Percentiles rank a stretch among this genome's conserved stretches.
Conservation (phyloP, 768 basidiomycete genomes). For the Arthromyces matolae region DNA sequence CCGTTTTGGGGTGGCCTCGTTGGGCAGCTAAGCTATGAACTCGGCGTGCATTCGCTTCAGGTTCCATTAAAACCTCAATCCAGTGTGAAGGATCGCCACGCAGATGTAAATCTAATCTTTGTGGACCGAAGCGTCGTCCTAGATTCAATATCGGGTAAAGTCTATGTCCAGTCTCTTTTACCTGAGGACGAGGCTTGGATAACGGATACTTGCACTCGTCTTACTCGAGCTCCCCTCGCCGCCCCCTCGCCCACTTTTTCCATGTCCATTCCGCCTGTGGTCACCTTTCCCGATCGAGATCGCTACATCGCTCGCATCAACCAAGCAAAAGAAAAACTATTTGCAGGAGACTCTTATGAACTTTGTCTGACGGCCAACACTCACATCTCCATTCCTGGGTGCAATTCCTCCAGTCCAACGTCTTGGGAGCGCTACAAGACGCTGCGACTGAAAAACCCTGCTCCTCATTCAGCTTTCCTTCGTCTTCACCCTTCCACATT, state of each 20-base stretch:
- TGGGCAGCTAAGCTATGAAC: slow-evolving; percentile 77
- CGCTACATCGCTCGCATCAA: slow-evolving; percentile 68
- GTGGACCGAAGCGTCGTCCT: slow-evolving; percentile 77
- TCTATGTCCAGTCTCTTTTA: slow-evolving; percentile 64
- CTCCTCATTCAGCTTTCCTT: slow-evolving; percentile 82
- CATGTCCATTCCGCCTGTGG: slow-evolving; percentile 15
- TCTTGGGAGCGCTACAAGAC: slow-evolving; percentile 75
- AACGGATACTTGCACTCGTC: slow-evolving; percentile 31
- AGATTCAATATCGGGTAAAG: slow-evolving; percentile 45
- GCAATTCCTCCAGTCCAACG: slow-evolving; percentile 29
- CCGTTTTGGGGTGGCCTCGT: slow-evolving; percentile 87
- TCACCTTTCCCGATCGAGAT: slow-evolving; percentile 54
- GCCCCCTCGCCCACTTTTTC: slow-evolving; percentile 1
- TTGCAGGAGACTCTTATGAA: slow-evolving; percentile 88
- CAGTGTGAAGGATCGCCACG: slow-evolving; percentile 37
- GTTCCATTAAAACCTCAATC: slow-evolving; percentile 31
- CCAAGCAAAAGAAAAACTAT: slow-evolving; percentile 68
- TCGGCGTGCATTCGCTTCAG: slow-evolving; percentile 57
- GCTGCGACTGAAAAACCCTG: slow-evolving; percentile 76
- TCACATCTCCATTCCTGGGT: slow-evolving; percentile 45
- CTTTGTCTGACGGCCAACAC: slow-evolving; percentile 84
- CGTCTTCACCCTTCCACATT: slow-evolving; percentile 75
- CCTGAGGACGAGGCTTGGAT: slow-evolving; percentile 63
- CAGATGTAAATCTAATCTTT: slow-evolving; percentile 73
- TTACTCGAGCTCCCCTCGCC: slow-evolving; percentile 21